phyloP scores from a whole-genome alignment of 257 asterid genomes.

The Lithospermum erythrorhizon region DNA sequence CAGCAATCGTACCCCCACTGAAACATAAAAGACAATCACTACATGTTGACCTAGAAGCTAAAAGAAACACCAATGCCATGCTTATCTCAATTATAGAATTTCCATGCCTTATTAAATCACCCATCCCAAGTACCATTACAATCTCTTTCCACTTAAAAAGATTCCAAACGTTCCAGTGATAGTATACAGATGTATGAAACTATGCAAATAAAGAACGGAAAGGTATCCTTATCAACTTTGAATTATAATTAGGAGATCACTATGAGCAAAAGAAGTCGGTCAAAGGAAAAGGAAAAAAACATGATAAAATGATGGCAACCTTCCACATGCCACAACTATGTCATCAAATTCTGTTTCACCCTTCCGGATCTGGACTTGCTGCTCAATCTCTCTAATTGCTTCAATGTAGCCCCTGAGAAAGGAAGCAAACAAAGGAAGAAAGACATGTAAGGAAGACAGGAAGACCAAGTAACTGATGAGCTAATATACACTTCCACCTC shows the following conservation, averaged over 20 bases:
- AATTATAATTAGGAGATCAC: background rate
- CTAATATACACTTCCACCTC: background rate
- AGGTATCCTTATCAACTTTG: background rate
- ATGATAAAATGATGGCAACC: constrained; percentile 28
- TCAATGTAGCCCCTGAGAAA: constrained; percentile 78
- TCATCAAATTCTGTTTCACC: constrained; percentile 43
- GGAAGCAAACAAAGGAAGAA: background rate
- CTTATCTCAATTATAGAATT: background rate
- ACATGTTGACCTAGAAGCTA: background rate
- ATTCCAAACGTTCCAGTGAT: background rate
- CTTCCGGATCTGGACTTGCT: constrained; percentile 35
- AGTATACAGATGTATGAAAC: too few species aligned
- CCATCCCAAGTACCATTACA: background rate
- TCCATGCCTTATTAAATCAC: background rate
- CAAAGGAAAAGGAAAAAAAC: background rate
- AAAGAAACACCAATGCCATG: background rate
- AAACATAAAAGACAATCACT: constrained; percentile 14
- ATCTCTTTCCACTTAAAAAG: background rate
- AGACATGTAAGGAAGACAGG: background rate
- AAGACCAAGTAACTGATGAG: background rate
- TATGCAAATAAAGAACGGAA: background rate
- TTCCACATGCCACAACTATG: constrained; percentile 91
- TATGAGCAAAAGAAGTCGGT: too few species aligned
- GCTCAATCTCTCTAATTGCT: constrained; percentile 79
- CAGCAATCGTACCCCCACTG: constrained; percentile 98